A percentile compares a stretch with the other conserved stretches of the same genome.
Conservation (phyloP, 139 green algal genomes). For the Parachlorella kessleri region DNA sequence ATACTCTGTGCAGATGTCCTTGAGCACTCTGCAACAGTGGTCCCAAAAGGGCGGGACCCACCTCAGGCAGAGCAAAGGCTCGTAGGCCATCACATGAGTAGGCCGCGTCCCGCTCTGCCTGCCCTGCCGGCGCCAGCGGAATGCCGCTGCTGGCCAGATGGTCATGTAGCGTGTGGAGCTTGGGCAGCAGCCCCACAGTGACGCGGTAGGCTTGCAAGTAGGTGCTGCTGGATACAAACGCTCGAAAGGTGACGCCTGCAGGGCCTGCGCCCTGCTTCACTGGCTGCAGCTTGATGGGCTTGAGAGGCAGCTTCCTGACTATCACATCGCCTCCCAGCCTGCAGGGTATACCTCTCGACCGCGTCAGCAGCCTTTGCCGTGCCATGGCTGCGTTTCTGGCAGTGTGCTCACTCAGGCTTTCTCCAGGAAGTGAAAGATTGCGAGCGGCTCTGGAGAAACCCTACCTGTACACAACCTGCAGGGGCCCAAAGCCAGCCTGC, state of each 20-base stretch:
- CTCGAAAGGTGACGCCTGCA: background rate
- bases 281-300: constrained; percentile 34
- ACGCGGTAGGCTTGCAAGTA: constrained; percentile 31
- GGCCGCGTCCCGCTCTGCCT: no score
- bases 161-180: constrained; percentile 19
- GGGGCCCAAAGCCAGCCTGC: background rate
- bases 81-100: background rate
- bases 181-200: constrained; percentile 23
- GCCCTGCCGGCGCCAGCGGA: no score
- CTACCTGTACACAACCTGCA: constrained; percentile 28
- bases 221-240: constrained; percentile 14
- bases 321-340: constrained; percentile 21
- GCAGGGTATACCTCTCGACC: no score
- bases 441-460: no score
- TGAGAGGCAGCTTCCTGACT: constrained; percentile 1
- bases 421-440: no score
- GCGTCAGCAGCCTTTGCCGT: no score
- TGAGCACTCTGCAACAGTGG: background rate
- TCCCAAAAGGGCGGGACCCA: background rate
- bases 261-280: background rate
- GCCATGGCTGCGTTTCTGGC: no score
- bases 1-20: no score
- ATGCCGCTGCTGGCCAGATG: constrained; percentile 8
- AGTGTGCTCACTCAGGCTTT: no score
- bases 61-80: no score